Evolutionary conservation across 2,329 filamentous ascomycete species (phyloP).

Genomic region (Talaromyces albobiverticillius): DNA sequence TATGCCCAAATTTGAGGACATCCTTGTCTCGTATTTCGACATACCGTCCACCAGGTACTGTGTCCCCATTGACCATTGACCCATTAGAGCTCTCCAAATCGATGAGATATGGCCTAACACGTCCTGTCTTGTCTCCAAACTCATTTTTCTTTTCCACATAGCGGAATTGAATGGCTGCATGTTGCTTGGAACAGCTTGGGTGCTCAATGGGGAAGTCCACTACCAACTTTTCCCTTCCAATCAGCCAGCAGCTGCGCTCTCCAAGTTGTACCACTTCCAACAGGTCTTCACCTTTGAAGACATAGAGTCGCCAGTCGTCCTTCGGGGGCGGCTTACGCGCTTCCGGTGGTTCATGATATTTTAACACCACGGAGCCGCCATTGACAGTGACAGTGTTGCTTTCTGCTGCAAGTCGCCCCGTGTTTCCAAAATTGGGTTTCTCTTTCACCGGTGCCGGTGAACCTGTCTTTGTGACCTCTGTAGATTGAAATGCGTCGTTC

Average conservation of each 20-base stretch:
- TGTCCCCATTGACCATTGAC: slow-evolving; percentile 74
- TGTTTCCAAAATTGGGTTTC: slow-evolving; percentile 79
- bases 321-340: slow-evolving; percentile 79
- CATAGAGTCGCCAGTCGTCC: slow-evolving; percentile 82
- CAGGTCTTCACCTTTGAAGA: slow-evolving; percentile 82
- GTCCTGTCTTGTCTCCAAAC: slow-evolving; percentile 77
- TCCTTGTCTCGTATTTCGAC: slow-evolving; percentile 86
- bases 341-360: slow-evolving; percentile 94
- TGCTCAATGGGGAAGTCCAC: slow-evolving; percentile 84
- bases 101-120: slow-evolving; percentile 82
- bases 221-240: slow-evolving; percentile 76
- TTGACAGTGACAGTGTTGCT: slow-evolving; percentile 70
- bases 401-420: slow-evolving; percentile 80
- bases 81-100: slow-evolving; percentile 94
- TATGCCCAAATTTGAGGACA: slow-evolving; percentile 81
- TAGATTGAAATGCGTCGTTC: slow-evolving; percentile 41
- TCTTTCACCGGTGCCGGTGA: slow-evolving; percentile 55
- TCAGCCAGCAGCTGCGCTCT: slow-evolving; percentile 80
- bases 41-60: slow-evolving; percentile 72
- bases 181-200: slow-evolving; percentile 90
- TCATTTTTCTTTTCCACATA: slow-evolving; percentile 80
- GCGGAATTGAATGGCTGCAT: slow-evolving; percentile 91
- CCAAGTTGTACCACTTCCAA: slow-evolving; percentile 78
- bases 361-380: slow-evolving; percentile 71
- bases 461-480: slow-evolving; percentile 25